Percentiles rank a stretch among this genome's conserved stretches.
Evolutionary conservation across 2,329 filamentous ascomycete species (phyloP).

Genomic region (Talaromyces sp.): DNA sequence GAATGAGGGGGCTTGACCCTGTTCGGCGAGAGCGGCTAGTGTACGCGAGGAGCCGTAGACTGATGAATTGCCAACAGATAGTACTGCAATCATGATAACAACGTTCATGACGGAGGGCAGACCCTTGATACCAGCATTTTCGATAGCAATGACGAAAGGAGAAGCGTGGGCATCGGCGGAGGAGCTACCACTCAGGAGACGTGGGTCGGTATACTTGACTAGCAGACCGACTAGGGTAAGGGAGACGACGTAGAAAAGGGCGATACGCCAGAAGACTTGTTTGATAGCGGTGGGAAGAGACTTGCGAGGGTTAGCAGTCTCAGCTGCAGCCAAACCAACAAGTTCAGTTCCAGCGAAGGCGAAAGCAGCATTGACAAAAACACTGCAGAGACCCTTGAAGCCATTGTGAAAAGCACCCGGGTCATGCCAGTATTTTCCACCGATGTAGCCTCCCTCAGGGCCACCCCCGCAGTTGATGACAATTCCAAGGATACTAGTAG

Average conservation of each 20-base stretch:
- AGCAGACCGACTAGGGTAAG: slow-evolving; percentile 79
- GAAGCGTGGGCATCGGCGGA: slow-evolving; percentile 73
- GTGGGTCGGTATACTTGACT: slow-evolving; percentile 70
- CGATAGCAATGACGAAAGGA: slow-evolving; percentile 91
- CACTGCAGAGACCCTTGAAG: slow-evolving; percentile 65
- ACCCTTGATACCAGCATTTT: slow-evolving; percentile 77
- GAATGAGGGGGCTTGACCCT: slow-evolving; percentile 76
- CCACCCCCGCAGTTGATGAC: slow-evolving; percentile 83
- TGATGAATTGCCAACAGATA: slow-evolving; percentile 89
- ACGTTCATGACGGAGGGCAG: slow-evolving; percentile 90
- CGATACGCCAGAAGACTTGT: slow-evolving; percentile 94
- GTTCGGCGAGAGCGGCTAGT: slow-evolving; percentile 84
- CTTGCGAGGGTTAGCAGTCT: slow-evolving; percentile 62
- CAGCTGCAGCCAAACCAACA: slow-evolving; percentile 62
- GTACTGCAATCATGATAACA: slow-evolving; percentile 87
- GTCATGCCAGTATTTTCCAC: slow-evolving; percentile 72
- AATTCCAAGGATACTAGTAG: slow-evolving; percentile 73
- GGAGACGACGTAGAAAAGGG: slow-evolving; percentile 84
- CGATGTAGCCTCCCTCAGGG: slow-evolving; percentile 74
- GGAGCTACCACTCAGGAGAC: slow-evolving; percentile 62
- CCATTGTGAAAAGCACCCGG: slow-evolving; percentile 76
- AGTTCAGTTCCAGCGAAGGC: slow-evolving; percentile 65
- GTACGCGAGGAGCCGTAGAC: slow-evolving; percentile 91
- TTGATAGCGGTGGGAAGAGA: slow-evolving; percentile 85
- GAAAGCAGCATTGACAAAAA: slow-evolving; percentile 67